Conservation (phyloP, 805 yeast species). For the Ogataea zsoltii region DNA sequence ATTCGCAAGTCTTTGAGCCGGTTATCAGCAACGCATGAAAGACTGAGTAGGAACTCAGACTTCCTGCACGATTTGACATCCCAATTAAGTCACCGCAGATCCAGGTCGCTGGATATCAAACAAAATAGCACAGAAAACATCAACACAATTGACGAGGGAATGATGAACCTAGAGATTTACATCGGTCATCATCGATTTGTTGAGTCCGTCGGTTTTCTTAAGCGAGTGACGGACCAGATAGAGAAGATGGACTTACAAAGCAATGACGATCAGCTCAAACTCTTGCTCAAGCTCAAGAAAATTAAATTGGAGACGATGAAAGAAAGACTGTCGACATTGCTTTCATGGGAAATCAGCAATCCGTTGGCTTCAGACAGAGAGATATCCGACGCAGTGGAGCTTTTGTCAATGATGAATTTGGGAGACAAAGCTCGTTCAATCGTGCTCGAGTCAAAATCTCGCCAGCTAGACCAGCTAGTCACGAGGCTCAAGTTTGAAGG, state of each 20-base stretch:
- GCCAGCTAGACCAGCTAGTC: slow-evolving; percentile 47
- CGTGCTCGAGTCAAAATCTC: slow-evolving; percentile 49
- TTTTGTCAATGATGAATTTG: slow-evolving; percentile 39
- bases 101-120: slow-evolving; percentile 48
- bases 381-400: slow-evolving; percentile 28
- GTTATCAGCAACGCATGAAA: slow-evolving; percentile 32
- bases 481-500: slow-evolving; percentile 56
- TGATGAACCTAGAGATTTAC: slow-evolving; percentile 51
- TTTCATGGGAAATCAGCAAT: slow-evolving; percentile 26
- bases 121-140: slow-evolving; percentile 25
- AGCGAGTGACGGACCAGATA: slow-evolving; percentile 25
- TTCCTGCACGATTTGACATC: slow-evolving; percentile 59
- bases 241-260: slow-evolving; percentile 17
- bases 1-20: slow-evolving; percentile 46
- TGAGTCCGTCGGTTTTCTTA: slow-evolving; percentile 40
- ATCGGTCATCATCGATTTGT: slow-evolving; percentile 48
- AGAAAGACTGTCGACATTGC: slow-evolving; percentile 20
- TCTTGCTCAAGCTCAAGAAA: slow-evolving; percentile 14
- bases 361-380: slow-evolving; percentile 20
- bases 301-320: slow-evolving; percentile 28
- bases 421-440: slow-evolving; percentile 50
- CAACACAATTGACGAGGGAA: slow-evolving; percentile 43
- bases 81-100: slow-evolving; percentile 56
- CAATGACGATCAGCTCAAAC: slow-evolving; percentile 19
- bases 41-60: slow-evolving; percentile 34